These are phyloP conservation scores for Nissolia schottii DNA, from an alignment of 306 rosid species.

Conservation along the genomic window DNA sequence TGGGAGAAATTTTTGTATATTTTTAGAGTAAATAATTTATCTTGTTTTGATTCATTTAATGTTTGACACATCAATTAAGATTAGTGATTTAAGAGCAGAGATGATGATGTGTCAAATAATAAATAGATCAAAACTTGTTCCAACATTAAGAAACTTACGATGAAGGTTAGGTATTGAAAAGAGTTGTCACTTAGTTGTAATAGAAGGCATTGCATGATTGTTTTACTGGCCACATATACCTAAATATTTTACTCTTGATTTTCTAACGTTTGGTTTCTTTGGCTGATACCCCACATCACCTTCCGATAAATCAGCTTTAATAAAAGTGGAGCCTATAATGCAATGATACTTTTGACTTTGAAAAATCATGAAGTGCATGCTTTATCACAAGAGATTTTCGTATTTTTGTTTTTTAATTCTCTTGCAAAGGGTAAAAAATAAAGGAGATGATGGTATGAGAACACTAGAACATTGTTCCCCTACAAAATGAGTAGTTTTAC, in stretches of 20 bases:
- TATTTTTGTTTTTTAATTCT: not conserved
- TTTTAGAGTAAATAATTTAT: too few relatives aligned
- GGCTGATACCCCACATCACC: constrained; percentile 20
- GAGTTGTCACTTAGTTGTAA: not conserved
- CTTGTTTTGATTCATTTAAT: too few relatives aligned
- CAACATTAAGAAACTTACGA: too few relatives aligned
- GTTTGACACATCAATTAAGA: too few relatives aligned
- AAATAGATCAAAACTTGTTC: too few relatives aligned
- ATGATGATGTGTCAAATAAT: too few relatives aligned
- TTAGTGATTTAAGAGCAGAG: too few relatives aligned
- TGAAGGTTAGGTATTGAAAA: too few relatives aligned
- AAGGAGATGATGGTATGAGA: not conserved
- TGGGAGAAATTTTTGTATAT: too few relatives aligned
- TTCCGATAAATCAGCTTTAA: constrained; percentile 28
- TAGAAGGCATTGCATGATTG: not conserved
- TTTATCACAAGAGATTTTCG: constrained; percentile 8
- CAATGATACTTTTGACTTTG: constrained; percentile 34
- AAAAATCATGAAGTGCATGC: constrained; percentile 23
- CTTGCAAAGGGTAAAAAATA: not conserved
- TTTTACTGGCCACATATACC: not conserved
- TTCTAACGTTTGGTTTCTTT: not conserved
- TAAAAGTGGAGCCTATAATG: constrained; percentile 26
- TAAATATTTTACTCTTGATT: not conserved
- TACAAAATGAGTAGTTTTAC: not conserved
- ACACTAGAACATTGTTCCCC: not conserved